Evolutionary conservation across 306 rosid genomes (phyloP), one percentile per base, ranked within the genome.

Genomic region (Cyclanthera cordifolia): DNA sequence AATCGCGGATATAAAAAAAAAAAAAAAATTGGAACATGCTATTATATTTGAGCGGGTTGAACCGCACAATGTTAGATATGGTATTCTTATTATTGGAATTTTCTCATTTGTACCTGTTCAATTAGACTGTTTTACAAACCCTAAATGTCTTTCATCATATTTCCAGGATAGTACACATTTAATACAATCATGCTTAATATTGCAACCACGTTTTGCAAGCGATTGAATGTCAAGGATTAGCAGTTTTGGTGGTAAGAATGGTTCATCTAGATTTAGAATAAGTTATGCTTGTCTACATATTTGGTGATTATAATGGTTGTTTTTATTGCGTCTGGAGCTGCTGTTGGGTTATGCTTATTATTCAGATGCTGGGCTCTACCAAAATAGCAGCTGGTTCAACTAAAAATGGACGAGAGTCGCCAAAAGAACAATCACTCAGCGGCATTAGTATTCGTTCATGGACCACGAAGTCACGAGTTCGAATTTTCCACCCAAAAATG

Each of bases 351-450:
- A 79, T 83, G 88, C 81, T 45, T 92, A 59, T 74, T 84, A 45
- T 84, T 89, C 67, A 76, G 89, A 72, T 90, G 98, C 7, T 92
- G 98, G 96, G 98, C 98, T 77, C 98, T 77, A 74, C 93, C 34
- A 89, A 92, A 72, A 89, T 83, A 83, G 61, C 84, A 15, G 96
- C 89, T 8, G 98, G 96, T 53, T 89, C 98, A 57, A 82, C 96
- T 43, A 92, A 89, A 80, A 92, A 92, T 60, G 98, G 96, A 41
- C 82, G 98, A 28, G 96, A 92, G 78, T 92, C 98, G n/a, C n/a
- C n/a, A n/a, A n/a, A n/a, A n/a, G n/a, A n/a, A n/a, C n/a, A n/a
- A n/a, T n/a, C n/a, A n/a, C n/a, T n/a, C n/a, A n/a, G n/a, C n/a
- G n/a, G n/a, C n/a, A n/a, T n/a, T n/a, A n/a, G n/a, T n/a, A n/a